Conservation (phyloP, 106 monocot genomes). For the Allium sativum region DNA sequence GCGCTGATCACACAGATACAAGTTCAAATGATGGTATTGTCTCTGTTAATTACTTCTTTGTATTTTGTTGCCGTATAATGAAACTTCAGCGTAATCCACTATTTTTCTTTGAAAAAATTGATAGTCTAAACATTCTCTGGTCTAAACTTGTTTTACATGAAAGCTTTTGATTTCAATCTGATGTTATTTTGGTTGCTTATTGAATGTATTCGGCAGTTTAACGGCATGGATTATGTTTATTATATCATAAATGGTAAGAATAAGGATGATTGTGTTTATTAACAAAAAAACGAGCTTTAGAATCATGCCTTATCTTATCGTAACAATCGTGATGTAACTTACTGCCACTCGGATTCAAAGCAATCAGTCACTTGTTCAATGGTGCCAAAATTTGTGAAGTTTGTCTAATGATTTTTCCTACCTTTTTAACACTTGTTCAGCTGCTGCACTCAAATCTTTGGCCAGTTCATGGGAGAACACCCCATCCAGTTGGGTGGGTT, state of each 20-base stretch:
- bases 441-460: slow-evolving; percentile 27
- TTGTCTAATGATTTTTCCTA: not conserved
- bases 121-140: not conserved
- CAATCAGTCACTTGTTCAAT: too few relatives aligned
- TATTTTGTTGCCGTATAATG: not conserved
- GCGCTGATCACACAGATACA: not conserved
- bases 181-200: not conserved
- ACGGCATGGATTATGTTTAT: not conserved
- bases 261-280: not conserved
- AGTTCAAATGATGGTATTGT: slow-evolving; percentile 3
- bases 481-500: slow-evolving; percentile 37
- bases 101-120: not conserved
- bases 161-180: not conserved
- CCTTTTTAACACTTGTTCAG: not conserved
- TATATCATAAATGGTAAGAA: not conserved
- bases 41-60: not conserved
- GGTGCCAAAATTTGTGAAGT: too few relatives aligned
- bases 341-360: not conserved
- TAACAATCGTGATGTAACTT: not conserved
- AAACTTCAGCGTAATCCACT: not conserved
- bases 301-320: not conserved
- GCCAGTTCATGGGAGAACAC: slow-evolving; percentile 37
- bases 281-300: not conserved
- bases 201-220: not conserved
- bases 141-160: not conserved